Conservation (phyloP, 352 stramenopile genomes). For the Aphanomyces invadans region DNA sequence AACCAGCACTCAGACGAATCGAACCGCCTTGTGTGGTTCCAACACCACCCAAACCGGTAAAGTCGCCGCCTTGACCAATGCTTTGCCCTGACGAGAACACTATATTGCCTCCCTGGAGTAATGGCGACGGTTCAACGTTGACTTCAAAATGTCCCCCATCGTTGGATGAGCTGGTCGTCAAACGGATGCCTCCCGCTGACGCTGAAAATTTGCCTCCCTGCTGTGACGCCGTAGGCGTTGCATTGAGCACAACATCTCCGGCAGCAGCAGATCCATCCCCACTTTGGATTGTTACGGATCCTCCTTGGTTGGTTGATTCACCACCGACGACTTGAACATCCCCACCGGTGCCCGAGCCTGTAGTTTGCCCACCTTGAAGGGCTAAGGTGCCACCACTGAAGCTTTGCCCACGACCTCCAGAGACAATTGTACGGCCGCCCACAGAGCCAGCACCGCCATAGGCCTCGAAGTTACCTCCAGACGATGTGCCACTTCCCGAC, state of each 20-base stretch:
- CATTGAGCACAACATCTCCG: neutral
- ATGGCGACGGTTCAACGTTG: neutral
- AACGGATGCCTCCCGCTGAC: neutral
- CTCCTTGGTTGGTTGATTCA: neutral
- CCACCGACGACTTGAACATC: neutral
- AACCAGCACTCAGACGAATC: neutral
- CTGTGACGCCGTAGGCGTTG: neutral
- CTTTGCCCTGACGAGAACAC: neutral
- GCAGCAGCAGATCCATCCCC: neutral
- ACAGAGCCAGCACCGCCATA: neutral
- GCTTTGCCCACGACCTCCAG: too few relatives aligned
- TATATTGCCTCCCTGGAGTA: neutral
- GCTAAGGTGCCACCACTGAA: neutral
- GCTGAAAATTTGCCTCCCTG: neutral
- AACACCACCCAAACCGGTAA: neutral
- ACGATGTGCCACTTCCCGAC: neutral
- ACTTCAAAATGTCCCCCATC: neutral
- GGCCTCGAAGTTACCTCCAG: too few relatives aligned
- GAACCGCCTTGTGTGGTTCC: neutral
- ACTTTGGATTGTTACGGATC: neutral
- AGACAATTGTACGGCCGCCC: neutral
- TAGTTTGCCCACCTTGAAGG: neutral
- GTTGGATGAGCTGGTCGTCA: neutral
- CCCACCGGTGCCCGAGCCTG: neutral
- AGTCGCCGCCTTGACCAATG: neutral